Conservation (phyloP, 208 protist genomes). For the Leishmania martiniquensis region DNA sequence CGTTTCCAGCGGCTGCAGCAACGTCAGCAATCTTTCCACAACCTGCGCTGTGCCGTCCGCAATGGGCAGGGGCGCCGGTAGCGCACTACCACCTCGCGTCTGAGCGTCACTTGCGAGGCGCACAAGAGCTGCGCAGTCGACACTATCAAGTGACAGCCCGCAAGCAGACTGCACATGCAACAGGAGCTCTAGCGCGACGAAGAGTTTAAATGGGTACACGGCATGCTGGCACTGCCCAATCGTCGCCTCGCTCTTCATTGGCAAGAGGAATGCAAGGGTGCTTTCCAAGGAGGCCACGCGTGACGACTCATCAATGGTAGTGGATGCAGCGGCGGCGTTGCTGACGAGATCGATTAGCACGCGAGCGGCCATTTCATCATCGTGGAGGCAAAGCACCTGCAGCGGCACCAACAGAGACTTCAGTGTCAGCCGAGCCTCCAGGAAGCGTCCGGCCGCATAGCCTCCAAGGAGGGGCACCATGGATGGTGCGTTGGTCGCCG, state of each 20-base stretch:
- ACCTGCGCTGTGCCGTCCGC: background rate
- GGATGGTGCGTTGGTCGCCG: background rate
- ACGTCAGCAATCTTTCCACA: background rate
- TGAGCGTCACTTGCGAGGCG: background rate
- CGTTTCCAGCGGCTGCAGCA: background rate
- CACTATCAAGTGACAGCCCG: background rate
- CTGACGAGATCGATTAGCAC: constrained; percentile 21
- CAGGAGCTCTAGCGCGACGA: background rate
- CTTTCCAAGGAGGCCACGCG: background rate
- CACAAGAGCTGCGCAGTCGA: background rate
- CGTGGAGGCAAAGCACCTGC: constrained; percentile 69
- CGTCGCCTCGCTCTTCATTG: background rate
- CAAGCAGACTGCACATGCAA: background rate
- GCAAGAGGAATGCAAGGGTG: background rate
- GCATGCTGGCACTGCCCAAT: background rate
- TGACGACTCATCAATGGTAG: background rate
- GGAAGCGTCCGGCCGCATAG: constrained; percentile 74
- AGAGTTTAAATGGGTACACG: background rate
- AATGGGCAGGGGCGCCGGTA: background rate
- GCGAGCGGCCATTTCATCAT: constrained; percentile 48
- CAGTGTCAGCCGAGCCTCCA: constrained; percentile 81
- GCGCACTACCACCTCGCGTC: background rate
- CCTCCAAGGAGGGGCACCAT: constrained; percentile 28
- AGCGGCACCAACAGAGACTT: constrained; percentile 80
- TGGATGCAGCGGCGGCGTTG: background rate